These are phyloP conservation scores for Trichosporon sp. DNA, from an alignment of 1,284 basidiomycete species.

Conservation along the genomic window DNA sequence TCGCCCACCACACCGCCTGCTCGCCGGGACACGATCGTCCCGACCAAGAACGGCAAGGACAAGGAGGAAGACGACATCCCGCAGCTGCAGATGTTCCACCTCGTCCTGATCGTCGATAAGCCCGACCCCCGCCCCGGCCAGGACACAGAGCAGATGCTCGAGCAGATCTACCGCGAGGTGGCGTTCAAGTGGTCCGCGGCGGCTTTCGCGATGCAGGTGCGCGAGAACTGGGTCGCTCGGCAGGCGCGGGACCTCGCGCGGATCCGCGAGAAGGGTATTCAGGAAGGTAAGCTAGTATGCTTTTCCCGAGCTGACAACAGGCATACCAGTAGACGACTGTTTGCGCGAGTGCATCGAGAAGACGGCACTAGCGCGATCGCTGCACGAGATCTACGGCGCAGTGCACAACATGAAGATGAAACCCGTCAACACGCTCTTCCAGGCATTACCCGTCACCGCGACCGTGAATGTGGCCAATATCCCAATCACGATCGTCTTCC, in stretches of 20 bases:
- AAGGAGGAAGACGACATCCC: conserved; percentile 39
- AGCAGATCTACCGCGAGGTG: conserved; percentile 70
- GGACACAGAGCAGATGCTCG: conserved; percentile 63
- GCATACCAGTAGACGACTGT: conserved; percentile 31
- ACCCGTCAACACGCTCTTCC: conserved; percentile 57
- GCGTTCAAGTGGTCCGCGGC: conserved; percentile 82
- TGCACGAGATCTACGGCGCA: conserved; percentile 60
- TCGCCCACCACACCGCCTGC: neutral
- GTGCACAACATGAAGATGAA: conserved; percentile 48
- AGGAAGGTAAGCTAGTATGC: conserved; percentile 24
- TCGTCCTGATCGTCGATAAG: conserved; percentile 79
- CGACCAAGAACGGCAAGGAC: conserved; percentile 4
- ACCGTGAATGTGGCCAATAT: conserved; percentile 68
- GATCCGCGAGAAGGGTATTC: conserved; percentile 58
- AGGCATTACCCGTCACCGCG: conserved; percentile 57
- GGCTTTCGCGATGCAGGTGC: conserved; percentile 76
- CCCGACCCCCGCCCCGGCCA: conserved; percentile 63
- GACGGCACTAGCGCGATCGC: conserved; percentile 66
- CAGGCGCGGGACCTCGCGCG: conserved; percentile 65
- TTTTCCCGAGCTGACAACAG: conserved; percentile 15
- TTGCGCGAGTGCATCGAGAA: conserved; percentile 49
- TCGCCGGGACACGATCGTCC: neutral
- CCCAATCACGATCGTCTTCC: conserved; percentile 72
- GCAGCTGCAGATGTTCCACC: conserved; percentile 73
- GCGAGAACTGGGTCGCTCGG: conserved; percentile 70